Evolutionary conservation across 75 land plant species (phyloP).

Genomic region (Azolla pinnata): DNA sequence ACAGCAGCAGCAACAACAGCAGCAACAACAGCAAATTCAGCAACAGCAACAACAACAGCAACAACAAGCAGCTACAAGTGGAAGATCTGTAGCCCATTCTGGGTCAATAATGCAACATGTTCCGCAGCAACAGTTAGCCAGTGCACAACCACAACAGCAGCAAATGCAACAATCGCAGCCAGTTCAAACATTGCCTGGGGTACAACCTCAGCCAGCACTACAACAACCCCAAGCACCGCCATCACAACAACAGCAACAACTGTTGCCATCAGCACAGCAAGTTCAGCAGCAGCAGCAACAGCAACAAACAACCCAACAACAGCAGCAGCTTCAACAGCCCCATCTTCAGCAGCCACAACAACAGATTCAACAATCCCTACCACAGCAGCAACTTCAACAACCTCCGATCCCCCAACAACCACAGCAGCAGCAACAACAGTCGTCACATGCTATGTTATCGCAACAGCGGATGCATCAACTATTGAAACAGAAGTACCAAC

Average conservation of each 20-base stretch:
- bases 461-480: conserved; percentile 8
- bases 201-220: conserved; percentile 14
- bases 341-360: conserved; percentile 12
- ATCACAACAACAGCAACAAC: conserved; percentile 11
- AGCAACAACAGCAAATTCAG: conserved; percentile 4
- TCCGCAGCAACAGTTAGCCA: too few relatives aligned
- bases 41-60: conserved; percentile 15
- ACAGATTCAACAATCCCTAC: not conserved
- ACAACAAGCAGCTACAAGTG: conserved; percentile 3
- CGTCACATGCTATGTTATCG: not conserved
- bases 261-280: too few relatives aligned
- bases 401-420: conserved; percentile 7
- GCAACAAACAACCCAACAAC: conserved; percentile 13
- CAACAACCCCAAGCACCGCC: conserved; percentile 20
- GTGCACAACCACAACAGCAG: too few relatives aligned
- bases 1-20: conserved; percentile 12
- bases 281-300: conserved; percentile 14
- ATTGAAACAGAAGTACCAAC: conserved; percentile 9
- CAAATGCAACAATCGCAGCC: too few relatives aligned
- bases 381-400: too few relatives aligned
- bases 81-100: not conserved
- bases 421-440: conserved; percentile 7
- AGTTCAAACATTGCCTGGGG: too few relatives aligned
- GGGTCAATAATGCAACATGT: not conserved
- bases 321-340: conserved; percentile 1